A percentile compares a stretch with the other conserved stretches of the same genome.
These are phyloP conservation scores for Dictyostelium capitatum DNA, from an alignment of 78 protist species.

Conservation along the genomic window DNA sequence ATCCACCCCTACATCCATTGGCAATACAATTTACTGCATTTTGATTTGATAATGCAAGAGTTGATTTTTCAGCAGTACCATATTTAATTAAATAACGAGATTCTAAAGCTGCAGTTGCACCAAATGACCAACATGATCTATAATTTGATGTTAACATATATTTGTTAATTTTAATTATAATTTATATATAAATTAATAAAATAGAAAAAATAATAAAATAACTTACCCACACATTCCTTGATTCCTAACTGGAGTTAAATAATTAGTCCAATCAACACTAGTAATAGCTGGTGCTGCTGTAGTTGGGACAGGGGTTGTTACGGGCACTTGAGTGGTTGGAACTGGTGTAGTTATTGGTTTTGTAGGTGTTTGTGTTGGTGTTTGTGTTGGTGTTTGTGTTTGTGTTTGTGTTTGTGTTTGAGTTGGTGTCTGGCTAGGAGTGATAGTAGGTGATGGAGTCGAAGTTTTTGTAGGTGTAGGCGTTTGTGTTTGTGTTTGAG, in stretches of 20 bases:
- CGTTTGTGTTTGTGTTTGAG: too few relatives aligned
- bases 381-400: too few relatives aligned
- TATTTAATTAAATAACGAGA: constrained; percentile 15
- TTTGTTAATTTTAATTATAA: too few relatives aligned
- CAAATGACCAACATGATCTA: constrained; percentile 34
- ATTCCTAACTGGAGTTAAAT: constrained; percentile 88
- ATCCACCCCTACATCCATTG: not conserved
- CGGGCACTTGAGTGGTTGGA: too few relatives aligned
- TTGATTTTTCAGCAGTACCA: not conserved
- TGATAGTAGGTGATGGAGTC: not conserved
- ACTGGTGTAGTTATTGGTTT: too few relatives aligned
- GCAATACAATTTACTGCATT: constrained; percentile 21
- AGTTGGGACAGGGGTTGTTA: too few relatives aligned
- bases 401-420: too few relatives aligned
- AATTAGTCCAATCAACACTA: constrained; percentile 71
- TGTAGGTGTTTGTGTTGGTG: too few relatives aligned
- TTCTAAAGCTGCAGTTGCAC: constrained; percentile 10
- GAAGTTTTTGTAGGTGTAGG: not conserved
- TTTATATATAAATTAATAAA: too few relatives aligned
- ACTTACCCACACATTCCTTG: constrained; percentile 71
- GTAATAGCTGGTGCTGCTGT: too few relatives aligned
- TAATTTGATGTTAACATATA: too few relatives aligned
- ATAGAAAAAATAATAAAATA: too few relatives aligned
- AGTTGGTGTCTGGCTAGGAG: constrained; percentile 10
- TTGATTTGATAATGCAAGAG: constrained; percentile 16